phyloP scores from a whole-genome alignment of 192 early-diverging fungal species.

The Coemansia pectinata region DNA sequence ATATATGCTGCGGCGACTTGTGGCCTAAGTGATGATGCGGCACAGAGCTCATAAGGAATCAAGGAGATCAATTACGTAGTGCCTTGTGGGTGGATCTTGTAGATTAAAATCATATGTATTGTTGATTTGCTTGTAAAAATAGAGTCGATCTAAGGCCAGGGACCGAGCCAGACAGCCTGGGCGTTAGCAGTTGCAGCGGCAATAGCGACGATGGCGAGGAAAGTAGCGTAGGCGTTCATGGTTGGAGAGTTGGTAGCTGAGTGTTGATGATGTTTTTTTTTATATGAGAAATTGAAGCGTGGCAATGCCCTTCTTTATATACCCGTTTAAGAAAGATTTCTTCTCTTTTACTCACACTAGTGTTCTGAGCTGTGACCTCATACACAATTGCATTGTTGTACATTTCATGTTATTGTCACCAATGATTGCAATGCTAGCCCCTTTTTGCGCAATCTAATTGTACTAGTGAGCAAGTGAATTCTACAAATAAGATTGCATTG shows the following conservation, averaged over 20 bases:
- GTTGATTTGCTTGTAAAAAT: neutral
- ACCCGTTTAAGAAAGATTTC: too few relatives aligned
- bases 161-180: constrained; percentile 18
- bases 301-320: neutral
- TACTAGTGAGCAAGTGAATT: neutral
- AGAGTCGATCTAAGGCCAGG: constrained; percentile 3
- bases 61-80: too few relatives aligned
- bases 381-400: neutral
- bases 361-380: too few relatives aligned
- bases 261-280: constrained; percentile 2
- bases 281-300: neutral
- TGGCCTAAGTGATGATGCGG: too few relatives aligned
- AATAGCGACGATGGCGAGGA: constrained; percentile 15
- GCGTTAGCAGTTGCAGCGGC: constrained; percentile 16
- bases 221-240: constrained; percentile 18
- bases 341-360: too few relatives aligned
- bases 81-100: too few relatives aligned
- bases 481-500: too few relatives aligned
- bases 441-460: neutral
- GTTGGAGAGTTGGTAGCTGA: neutral
- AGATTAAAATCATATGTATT: neutral
- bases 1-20: too few relatives aligned
- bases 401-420: neutral
- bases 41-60: too few relatives aligned
- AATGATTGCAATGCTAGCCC: neutral